Percentiles rank a stretch among this genome's conserved stretches.
Conservation (phyloP, 2,329 filamentous ascomycete species). For the Penicillium frequentans region DNA sequence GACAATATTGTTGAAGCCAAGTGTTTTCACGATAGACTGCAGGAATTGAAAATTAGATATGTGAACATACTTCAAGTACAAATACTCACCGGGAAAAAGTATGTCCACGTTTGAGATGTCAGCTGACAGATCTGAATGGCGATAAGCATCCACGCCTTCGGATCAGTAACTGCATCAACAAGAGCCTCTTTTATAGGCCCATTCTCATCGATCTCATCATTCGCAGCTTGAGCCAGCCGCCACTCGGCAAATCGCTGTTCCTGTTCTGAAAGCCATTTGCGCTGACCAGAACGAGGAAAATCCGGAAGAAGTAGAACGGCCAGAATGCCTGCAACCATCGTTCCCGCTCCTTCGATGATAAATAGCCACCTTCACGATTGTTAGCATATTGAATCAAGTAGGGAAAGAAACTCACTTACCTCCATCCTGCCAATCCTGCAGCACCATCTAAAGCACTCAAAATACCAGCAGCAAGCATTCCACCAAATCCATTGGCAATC, state of each 20-base stretch:
- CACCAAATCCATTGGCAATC: constrained; percentile 43
- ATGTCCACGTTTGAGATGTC: constrained; percentile 14
- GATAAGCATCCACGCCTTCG: constrained; percentile 17
- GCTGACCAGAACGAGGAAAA: constrained; percentile 14
- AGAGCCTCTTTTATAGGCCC: constrained; percentile 16
- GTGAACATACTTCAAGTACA: not conserved
- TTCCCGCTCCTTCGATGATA: constrained; percentile 41
- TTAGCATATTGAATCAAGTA: not conserved
- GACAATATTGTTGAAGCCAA: constrained; percentile 17
- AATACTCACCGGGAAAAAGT: constrained; percentile 38
- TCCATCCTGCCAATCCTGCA: constrained; percentile 42
- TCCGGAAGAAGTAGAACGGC: constrained; percentile 39
- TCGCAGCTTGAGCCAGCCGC: constrained; percentile 17
- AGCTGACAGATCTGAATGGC: constrained; percentile 19
- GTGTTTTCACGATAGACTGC: constrained; percentile 18
- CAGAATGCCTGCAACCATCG: constrained; percentile 33
- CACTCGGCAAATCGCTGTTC: constrained; percentile 22
- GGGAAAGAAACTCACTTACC: constrained; percentile 2
- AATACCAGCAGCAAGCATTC: constrained; percentile 32
- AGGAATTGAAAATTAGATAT: not conserved
- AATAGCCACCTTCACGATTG: constrained; percentile 30
- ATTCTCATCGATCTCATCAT: constrained; percentile 23
- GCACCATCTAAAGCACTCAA: constrained; percentile 38
- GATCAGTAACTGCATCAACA: constrained; percentile 16
- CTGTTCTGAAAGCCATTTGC: constrained; percentile 20